Percentiles rank a stretch among this genome's conserved stretches.
Evolutionary conservation across 257 asterid genomes (phyloP).

Genomic region (Galeopsis tetrahit): DNA sequence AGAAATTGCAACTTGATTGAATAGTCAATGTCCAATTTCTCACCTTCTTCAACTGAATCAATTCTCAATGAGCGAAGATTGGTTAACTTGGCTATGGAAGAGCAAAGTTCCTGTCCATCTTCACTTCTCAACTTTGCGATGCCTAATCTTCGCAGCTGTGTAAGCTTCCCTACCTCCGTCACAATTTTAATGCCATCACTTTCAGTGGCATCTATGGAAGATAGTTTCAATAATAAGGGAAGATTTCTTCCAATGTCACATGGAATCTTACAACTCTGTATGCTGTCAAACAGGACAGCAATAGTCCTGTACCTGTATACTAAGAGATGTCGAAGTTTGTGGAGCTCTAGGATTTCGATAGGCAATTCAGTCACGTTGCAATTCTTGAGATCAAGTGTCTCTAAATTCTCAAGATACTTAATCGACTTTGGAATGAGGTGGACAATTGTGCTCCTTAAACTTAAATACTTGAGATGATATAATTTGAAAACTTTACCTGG

Average conservation of each 20-base stretch:
- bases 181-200: slow-evolving; percentile 2
- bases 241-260: neutral
- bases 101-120: neutral
- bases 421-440: neutral
- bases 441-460: neutral
- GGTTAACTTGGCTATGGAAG: neutral
- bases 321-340: neutral
- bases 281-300: neutral
- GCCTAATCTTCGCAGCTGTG: slow-evolving; percentile 1
- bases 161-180: slow-evolving; percentile 1
- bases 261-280: neutral
- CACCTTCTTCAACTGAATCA: neutral
- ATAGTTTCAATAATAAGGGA: neutral
- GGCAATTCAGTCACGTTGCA: neutral
- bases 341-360: neutral
- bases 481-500: neutral
- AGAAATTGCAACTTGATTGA: neutral
- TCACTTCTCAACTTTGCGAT: neutral
- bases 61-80: neutral
- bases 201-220: neutral
- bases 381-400: neutral
- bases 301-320: slow-evolving; percentile 2
- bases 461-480: neutral
- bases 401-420: neutral
- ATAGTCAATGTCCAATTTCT: neutral